Percentiles rank a stretch among this genome's conserved stretches.
Evolutionary conservation across 169 alveolate genomes (phyloP).

Genomic region (Eimeria brunetti): DNA sequence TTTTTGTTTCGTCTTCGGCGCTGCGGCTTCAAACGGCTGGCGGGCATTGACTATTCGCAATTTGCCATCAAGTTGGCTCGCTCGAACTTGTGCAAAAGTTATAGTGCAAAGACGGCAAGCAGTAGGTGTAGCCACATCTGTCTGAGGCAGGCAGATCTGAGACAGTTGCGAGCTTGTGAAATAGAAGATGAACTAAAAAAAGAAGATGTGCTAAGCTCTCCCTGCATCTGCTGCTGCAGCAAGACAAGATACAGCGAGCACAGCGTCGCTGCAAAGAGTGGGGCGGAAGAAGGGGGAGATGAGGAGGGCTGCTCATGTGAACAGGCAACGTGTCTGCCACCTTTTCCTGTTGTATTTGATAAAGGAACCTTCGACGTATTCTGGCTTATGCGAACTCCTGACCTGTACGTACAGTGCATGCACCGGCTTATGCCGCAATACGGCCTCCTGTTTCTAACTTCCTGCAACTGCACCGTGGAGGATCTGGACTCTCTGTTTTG

Average conservation of each 20-base stretch:
- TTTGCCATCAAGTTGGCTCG: slow-evolving; percentile 60
- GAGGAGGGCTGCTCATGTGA: slow-evolving; percentile 1
- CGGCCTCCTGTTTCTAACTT: slow-evolving; percentile 68
- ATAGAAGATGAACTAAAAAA: background rate
- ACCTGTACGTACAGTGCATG: slow-evolving; percentile 71
- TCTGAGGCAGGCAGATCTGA: slow-evolving; percentile 50
- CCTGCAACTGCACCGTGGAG: slow-evolving; percentile 78
- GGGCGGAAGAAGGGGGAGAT: background rate
- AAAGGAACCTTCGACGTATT: slow-evolving; percentile 80
- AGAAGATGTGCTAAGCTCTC: background rate
- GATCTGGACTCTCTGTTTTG: slow-evolving; percentile 72
- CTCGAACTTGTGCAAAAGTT: background rate
- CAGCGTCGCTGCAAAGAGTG: background rate
- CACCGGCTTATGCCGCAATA: slow-evolving; percentile 47
- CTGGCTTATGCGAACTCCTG: slow-evolving; percentile 60
- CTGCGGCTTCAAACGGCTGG: slow-evolving; percentile 51
- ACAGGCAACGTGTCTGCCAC: slow-evolving; percentile 33
- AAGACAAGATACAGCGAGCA: background rate
- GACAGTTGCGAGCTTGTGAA: background rate
- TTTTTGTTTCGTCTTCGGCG: slow-evolving; percentile 68
- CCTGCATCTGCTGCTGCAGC: slow-evolving; percentile 64
- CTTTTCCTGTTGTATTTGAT: slow-evolving; percentile 69
- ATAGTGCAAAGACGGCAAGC: background rate
- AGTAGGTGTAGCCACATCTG: background rate
- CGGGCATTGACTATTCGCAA: slow-evolving; percentile 70